Percentiles rank a stretch among this genome's conserved stretches.
phyloP scores from a whole-genome alignment of 2,329 filamentous ascomycete genomes.

The Colletotrichum plurivorum region DNA sequence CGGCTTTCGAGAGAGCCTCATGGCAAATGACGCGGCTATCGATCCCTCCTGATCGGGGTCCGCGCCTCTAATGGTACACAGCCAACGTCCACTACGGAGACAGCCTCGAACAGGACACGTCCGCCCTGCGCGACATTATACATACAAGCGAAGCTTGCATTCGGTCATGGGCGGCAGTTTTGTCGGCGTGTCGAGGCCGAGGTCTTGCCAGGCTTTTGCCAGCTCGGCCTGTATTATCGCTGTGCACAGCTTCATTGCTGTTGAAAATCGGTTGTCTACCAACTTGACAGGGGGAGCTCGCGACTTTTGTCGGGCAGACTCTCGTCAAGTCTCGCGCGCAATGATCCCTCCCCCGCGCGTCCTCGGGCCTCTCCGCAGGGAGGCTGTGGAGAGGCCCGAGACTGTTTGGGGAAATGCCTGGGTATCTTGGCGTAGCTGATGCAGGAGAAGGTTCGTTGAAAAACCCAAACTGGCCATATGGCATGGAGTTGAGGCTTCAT shows the following conservation, averaged over 20 bases:
- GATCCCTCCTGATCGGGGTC: neutral
- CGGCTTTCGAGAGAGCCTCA: constrained; percentile 3
- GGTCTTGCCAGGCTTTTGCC: neutral
- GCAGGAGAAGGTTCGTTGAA: constrained; percentile 29
- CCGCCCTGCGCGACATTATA: constrained; percentile 19
- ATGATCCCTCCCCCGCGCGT: constrained; percentile 4
- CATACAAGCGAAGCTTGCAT: neutral
- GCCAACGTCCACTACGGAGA: constrained; percentile 11
- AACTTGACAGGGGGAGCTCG: constrained; percentile 11
- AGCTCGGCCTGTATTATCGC: too few species aligned
- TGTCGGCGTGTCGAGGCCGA: neutral
- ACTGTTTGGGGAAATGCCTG: constrained; percentile 20
- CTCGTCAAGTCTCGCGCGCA: neutral
- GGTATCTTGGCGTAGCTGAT: neutral
- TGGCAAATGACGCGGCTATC: constrained; percentile 33
- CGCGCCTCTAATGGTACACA: constrained; percentile 6
- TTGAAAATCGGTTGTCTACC: neutral
- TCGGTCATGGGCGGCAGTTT: constrained; percentile 9
- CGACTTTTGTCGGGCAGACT: neutral
- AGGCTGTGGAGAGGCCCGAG: constrained; percentile 12
- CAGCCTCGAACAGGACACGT: constrained; percentile 16
- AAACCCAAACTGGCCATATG: constrained; percentile 18
- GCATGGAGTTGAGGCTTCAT: constrained; percentile 5
- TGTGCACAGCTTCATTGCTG: too few species aligned
- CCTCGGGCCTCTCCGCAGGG: neutral